Evolutionary conservation across 2,329 filamentous ascomycete species (phyloP).

Genomic region (Fusarium algeriense): DNA sequence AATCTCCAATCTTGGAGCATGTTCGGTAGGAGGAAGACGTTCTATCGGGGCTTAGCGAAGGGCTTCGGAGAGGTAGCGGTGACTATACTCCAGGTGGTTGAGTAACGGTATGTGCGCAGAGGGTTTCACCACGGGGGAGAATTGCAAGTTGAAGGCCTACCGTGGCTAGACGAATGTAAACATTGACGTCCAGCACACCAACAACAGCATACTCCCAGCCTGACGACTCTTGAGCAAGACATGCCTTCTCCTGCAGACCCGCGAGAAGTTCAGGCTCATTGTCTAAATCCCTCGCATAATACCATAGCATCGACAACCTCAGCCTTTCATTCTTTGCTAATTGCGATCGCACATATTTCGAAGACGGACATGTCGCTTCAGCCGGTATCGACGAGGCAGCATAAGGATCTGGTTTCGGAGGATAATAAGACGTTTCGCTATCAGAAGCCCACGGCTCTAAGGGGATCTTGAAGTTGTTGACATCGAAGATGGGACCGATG

Average conservation of each 20-base stretch:
- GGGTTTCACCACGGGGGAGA: slow-evolving; percentile 59
- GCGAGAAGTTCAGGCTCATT: slow-evolving; percentile 56
- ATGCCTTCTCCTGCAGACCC: slow-evolving; percentile 57
- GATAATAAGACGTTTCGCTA: slow-evolving; percentile 1
- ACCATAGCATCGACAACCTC: slow-evolving; percentile 56
- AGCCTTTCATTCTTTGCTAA: slow-evolving; percentile 49
- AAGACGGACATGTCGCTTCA: not conserved
- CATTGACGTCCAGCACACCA: slow-evolving; percentile 57
- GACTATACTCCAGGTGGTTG: slow-evolving; percentile 48
- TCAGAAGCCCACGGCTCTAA: slow-evolving; percentile 31
- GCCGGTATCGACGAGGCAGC: slow-evolving; percentile 27
- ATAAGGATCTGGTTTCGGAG: slow-evolving; percentile 17
- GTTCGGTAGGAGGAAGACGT: slow-evolving; percentile 56
- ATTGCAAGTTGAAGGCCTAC: slow-evolving; percentile 56
- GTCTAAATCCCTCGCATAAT: slow-evolving; percentile 56
- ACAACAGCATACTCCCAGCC: slow-evolving; percentile 62
- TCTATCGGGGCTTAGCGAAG: slow-evolving; percentile 36
- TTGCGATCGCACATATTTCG: slow-evolving; percentile 41
- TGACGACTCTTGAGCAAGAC: slow-evolving; percentile 55
- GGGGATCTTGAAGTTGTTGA: slow-evolving; percentile 21
- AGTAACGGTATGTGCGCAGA: slow-evolving; percentile 59
- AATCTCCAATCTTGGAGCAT: slow-evolving; percentile 61
- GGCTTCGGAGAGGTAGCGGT: not conserved
- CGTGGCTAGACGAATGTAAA: slow-evolving; percentile 58
- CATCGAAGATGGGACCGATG: slow-evolving; percentile 41